Conservation (phyloP, 169 alveolate species). For the Theileria equi region DNA sequence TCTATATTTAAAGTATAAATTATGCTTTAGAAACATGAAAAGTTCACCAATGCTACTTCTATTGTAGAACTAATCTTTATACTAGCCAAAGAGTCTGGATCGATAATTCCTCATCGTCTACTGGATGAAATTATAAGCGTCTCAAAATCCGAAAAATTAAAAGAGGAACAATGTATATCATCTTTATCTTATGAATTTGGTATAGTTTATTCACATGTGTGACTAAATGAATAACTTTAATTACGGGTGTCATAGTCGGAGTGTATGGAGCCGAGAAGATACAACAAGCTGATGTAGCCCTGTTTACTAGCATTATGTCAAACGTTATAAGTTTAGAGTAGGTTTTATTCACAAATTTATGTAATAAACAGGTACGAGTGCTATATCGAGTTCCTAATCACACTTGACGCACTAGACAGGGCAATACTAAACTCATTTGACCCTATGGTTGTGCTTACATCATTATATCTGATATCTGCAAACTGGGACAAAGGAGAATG, state of each 20-base stretch:
- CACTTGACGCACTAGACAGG: constrained; percentile 9
- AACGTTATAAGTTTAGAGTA: constrained; percentile 7
- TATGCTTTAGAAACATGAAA: neutral
- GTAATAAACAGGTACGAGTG: neutral
- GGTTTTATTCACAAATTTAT: neutral
- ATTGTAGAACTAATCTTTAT: constrained; percentile 1
- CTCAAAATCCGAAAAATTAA: neutral
- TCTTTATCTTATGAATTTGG: constrained; percentile 52
- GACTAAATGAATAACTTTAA: neutral
- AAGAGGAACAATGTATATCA: constrained; percentile 28
- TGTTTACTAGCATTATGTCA: constrained; percentile 10
- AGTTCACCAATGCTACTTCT: neutral
- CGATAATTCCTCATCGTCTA: neutral
- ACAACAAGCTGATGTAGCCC: constrained; percentile 44
- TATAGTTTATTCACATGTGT: no score
- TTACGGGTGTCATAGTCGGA: constrained; percentile 7
- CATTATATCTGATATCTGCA: constrained; percentile 21
- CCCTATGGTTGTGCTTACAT: constrained; percentile 22
- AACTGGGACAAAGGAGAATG: neutral
- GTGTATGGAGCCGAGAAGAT: constrained; percentile 48
- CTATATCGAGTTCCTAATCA: constrained; percentile 22
- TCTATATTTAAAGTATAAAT: neutral
- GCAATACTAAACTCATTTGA: constrained; percentile 34
- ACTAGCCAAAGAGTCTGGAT: neutral
- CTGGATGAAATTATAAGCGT: neutral